Conservation (phyloP, 306 rosid genomes). For the Amphicarpaea edgeworthii region DNA sequence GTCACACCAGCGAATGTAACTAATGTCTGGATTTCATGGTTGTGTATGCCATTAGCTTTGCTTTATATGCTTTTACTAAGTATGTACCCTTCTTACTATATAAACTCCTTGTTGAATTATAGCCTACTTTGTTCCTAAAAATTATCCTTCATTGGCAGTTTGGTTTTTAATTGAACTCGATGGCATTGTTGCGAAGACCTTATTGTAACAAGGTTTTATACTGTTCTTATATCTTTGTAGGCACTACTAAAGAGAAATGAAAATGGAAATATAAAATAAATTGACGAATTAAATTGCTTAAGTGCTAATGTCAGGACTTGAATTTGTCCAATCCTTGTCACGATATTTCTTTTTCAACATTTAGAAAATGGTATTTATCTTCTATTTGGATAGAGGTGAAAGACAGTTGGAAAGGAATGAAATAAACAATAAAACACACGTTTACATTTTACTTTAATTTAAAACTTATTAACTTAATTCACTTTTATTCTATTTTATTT, state of each 20-base stretch:
- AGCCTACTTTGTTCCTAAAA: not conserved
- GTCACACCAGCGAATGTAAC: constrained; percentile 21
- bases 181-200: not conserved
- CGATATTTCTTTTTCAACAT: not conserved
- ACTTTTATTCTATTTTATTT: too few species aligned
- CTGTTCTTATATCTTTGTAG: not conserved
- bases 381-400: too few species aligned
- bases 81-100: not conserved
- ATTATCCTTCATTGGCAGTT: not conserved
- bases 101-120: not conserved
- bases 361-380: not conserved
- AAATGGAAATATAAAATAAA: not conserved
- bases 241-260: not conserved
- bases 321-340: not conserved
- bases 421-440: too few species aligned
- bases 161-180: not conserved
- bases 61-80: not conserved
- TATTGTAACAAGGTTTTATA: not conserved
- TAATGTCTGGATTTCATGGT: constrained; percentile 41
- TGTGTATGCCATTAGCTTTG: not conserved
- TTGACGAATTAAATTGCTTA: not conserved
- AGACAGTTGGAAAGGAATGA: too few species aligned
- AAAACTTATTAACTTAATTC: too few species aligned
- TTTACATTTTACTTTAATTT: too few species aligned
- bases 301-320: not conserved